Evolutionary conservation across 441 rosid species (phyloP).

Genomic region (Melastoma candidum): DNA sequence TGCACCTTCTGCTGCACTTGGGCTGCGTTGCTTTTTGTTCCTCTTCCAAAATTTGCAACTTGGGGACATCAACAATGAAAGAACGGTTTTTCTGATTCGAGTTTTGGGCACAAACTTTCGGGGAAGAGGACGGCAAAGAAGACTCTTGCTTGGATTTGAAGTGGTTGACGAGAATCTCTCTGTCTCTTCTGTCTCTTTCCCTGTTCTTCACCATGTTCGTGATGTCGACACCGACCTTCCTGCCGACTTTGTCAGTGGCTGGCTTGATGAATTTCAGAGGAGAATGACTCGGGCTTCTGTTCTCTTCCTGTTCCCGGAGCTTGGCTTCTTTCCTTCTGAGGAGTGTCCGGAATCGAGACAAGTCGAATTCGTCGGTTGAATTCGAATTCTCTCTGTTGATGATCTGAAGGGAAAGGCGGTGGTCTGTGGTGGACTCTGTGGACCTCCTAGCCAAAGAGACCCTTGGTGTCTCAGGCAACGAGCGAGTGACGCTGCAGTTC

Average conservation of each 20-base stretch:
- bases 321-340: conserved; percentile 32
- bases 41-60: conserved; percentile 1
- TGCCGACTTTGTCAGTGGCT: conserved; percentile 51
- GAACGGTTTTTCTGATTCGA: too few relatives aligned
- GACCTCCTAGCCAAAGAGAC: conserved; percentile 63
- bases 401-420: conserved; percentile 65
- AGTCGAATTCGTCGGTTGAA: conserved; percentile 29
- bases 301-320: conserved; percentile 32
- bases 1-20: conserved; percentile 2
- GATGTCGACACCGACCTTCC: conserved; percentile 59
- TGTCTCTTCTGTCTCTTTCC: conserved; percentile 10
- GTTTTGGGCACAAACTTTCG: too few relatives aligned
- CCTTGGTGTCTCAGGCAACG: conserved; percentile 79
- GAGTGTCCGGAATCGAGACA: conserved; percentile 31
- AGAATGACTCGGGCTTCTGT: conserved; percentile 37
- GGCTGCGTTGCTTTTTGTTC: not conserved
- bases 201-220: conserved; percentile 52
- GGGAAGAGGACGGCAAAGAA: conserved; percentile 35
- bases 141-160: conserved; percentile 30
- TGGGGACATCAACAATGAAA: not conserved
- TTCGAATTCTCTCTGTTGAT: conserved; percentile 45
- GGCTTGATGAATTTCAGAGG: conserved; percentile 63
- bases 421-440: conserved; percentile 39
- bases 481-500: conserved; percentile 33
- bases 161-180: conserved; percentile 23